Evolutionary conservation across 2,329 filamentous ascomycete genomes (phyloP), one percentile per base, ranked within the genome.

Genomic region (Colletotrichum incanum): DNA sequence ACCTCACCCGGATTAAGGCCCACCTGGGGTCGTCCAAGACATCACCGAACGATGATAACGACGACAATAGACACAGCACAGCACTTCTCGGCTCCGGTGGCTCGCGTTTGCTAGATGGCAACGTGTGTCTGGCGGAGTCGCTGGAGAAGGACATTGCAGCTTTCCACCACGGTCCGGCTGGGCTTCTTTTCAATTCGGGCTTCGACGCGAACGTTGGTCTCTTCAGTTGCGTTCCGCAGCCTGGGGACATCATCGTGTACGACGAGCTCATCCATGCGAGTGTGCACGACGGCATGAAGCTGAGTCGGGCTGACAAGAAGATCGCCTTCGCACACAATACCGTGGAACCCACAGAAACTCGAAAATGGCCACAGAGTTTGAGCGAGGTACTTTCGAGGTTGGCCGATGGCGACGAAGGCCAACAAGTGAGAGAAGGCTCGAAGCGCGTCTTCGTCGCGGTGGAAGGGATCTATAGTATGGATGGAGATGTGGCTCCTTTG

Each of bases 391-490:
- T 82, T 3, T 56, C 72, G 0, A 75, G 69, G 1, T 74, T 88
- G 3, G 74, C 81, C 3, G 56, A 79, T 0, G 81, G 80, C 1
- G 76, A 82, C 0, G 76, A 80, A 6, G 81, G 84, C 20, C 71
- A 67, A 0, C 65, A 65, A 58, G 64, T 89, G 0, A 55, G 55
- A 0, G 63, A 74, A 0, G 87, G 88, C 0, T 70, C 77, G 1
- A 78, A 78, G 0, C 91, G 89, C 74, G 85, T 94, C 3, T 93
- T 94, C 74, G 79, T 94, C n/a, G 90, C 89, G 0, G 85, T 94
- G 0, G 93, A 94, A 75, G 89, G 88, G 0, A 84, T 94, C 0
- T 96, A 96, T 79, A 95, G 93, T 79, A 96, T 96, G 94, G 93
- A 96, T 65, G 94, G 94, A 0, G 93, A 95, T 75, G 82, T 94